These are phyloP conservation scores for Macrocystidia cucumis DNA, from an alignment of 1,284 basidiomycete genomes.

Conservation along the genomic window DNA sequence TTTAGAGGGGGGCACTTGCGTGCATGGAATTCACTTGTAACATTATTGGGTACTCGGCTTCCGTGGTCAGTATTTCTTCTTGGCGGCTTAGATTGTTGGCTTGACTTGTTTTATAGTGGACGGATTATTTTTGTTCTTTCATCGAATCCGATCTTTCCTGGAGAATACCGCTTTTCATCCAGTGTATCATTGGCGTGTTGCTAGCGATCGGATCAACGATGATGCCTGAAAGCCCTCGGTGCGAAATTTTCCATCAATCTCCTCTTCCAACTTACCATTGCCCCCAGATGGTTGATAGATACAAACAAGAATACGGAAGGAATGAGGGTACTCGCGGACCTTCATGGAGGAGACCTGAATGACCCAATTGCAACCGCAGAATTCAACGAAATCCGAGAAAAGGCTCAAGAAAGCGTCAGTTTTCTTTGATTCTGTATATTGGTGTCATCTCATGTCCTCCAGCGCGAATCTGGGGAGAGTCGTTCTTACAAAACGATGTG, in stretches of 20 bases:
- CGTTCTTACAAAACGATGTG: constrained; percentile 84
- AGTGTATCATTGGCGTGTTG: constrained; percentile 82
- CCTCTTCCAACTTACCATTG: constrained; percentile 6
- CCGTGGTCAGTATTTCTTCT: constrained; percentile 62
- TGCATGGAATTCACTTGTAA: constrained; percentile 97
- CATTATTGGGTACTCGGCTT: constrained; percentile 91
- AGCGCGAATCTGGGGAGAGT: constrained; percentile 72
- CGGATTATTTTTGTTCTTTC: constrained; percentile 91
- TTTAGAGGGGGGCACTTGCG: constrained; percentile 80
- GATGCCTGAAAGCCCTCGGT: constrained; percentile 92
- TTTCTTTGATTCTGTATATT: not conserved
- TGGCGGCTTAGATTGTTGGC: not conserved
- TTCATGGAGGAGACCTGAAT: constrained; percentile 83
- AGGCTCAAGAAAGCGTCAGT: constrained; percentile 71
- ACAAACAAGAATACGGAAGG: constrained; percentile 83
- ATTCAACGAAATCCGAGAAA: constrained; percentile 90
- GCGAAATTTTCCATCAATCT: constrained; percentile 11
- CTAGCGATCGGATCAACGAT: constrained; percentile 79
- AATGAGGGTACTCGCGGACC: constrained; percentile 82
- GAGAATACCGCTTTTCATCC: constrained; percentile 82
- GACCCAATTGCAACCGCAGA: constrained; percentile 74
- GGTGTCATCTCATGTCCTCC: constrained; percentile 8
- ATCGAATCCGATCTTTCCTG: constrained; percentile 78
- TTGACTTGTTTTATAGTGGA: constrained; percentile 56
- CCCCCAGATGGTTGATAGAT: constrained; percentile 83